Conservation (phyloP, 306 rosid species). For the Adenanthera pavonina region DNA sequence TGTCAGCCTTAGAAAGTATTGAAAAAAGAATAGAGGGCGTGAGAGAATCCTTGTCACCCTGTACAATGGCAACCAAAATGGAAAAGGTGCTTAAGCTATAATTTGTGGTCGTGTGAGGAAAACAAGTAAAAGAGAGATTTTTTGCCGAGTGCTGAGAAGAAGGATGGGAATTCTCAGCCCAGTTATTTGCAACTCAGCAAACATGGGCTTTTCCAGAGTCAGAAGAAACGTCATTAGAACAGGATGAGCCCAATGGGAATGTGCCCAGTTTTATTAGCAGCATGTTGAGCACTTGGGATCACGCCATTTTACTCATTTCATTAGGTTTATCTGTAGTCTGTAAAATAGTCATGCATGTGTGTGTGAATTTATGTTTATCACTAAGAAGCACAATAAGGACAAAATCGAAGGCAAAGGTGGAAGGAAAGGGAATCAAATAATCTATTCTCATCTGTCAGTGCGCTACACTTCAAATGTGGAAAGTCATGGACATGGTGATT, state of each 20-base stretch:
- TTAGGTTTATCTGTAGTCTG: not conserved
- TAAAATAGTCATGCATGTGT: not conserved
- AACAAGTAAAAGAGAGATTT: not conserved
- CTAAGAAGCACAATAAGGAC: not conserved
- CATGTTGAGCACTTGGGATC: not conserved
- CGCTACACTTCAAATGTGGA: slow-evolving; percentile 12
- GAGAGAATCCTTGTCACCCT: not conserved
- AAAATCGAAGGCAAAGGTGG: not conserved
- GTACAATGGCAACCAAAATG: not conserved
- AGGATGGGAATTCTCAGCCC: not conserved
- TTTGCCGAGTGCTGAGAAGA: not conserved
- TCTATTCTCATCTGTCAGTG: slow-evolving; percentile 3
- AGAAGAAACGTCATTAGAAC: not conserved
- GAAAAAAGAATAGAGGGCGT: not conserved
- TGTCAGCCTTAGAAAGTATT: not conserved
- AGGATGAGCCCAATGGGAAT: not conserved
- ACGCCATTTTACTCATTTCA: not conserved
- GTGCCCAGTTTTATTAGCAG: not conserved
- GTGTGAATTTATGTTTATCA: not conserved
- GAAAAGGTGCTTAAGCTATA: not conserved
- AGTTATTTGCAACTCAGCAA: not conserved
- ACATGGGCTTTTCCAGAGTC: not conserved
- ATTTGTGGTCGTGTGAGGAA: not conserved
- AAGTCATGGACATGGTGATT: slow-evolving; percentile 32
- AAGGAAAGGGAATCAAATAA: slow-evolving; percentile 4